phyloP scores from a whole-genome alignment of 1,284 basidiomycete species.

The Porodaedalea pini region DNA sequence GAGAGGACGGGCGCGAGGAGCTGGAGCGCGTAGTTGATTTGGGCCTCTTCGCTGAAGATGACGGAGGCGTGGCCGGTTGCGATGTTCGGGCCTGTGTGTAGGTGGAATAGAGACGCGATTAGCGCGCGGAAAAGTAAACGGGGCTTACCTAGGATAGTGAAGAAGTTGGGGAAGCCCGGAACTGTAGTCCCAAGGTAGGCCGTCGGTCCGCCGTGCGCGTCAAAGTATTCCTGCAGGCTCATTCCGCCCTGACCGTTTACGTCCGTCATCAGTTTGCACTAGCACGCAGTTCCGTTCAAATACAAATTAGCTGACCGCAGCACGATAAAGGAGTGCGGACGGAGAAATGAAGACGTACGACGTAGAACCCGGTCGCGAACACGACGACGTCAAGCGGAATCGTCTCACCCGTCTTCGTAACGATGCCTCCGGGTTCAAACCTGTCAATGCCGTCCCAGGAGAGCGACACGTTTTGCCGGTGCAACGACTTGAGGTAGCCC shows the following conservation, averaged over 20 bases:
- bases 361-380: slow-evolving; percentile 46
- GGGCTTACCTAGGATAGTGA: slow-evolving; percentile 24
- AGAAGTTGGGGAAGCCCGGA: slow-evolving; percentile 28
- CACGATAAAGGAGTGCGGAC: neutral
- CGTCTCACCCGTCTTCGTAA: slow-evolving; percentile 44
- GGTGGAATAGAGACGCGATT: neutral
- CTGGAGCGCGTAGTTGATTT: slow-evolving; percentile 30
- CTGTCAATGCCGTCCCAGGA: slow-evolving; percentile 42
- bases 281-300: neutral
- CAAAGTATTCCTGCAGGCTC: slow-evolving; percentile 24
- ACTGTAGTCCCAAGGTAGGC: slow-evolving; percentile 27
- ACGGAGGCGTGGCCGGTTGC: slow-evolving; percentile 31
- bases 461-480: slow-evolving; percentile 35
- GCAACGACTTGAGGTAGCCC: slow-evolving; percentile 1
- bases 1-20: slow-evolving; percentile 30
- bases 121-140: neutral
- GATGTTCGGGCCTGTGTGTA: slow-evolving; percentile 28
- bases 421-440: slow-evolving; percentile 43
- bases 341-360: neutral
- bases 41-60: slow-evolving; percentile 33
- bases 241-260: slow-evolving; percentile 19
- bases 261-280: neutral
- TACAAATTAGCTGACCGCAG: neutral
- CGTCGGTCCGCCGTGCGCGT: slow-evolving; percentile 25
- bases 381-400: slow-evolving; percentile 49